phyloP scores from a whole-genome alignment of 306 rosid species.

The Fragaria vesca region DNA sequence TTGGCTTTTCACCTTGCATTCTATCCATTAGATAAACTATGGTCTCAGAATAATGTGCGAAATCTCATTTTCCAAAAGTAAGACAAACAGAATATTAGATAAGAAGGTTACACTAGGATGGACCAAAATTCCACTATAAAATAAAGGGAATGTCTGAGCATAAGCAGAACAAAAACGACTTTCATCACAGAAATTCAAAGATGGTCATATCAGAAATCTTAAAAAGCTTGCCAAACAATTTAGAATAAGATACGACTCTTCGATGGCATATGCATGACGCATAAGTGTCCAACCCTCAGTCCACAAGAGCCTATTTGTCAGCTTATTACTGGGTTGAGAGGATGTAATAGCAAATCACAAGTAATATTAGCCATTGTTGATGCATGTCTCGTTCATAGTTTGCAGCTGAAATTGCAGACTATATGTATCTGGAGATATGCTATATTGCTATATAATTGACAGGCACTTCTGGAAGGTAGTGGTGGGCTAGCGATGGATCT shows the following conservation, averaged over 20 bases:
- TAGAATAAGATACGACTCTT: not conserved
- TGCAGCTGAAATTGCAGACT: slow-evolving; percentile 2
- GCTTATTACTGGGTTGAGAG: slow-evolving; percentile 1
- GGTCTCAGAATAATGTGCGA: not conserved
- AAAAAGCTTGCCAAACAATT: not conserved
- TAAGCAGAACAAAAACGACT: too few relatives aligned
- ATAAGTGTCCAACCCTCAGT: not conserved
- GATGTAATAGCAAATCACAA: not conserved
- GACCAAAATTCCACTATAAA: slow-evolving; percentile 44
- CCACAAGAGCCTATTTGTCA: slow-evolving; percentile 17
- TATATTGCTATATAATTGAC: slow-evolving; percentile 18
- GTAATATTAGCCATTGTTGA: not conserved
- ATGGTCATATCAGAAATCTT: not conserved
- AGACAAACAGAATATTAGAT: not conserved
- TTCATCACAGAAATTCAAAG: not conserved
- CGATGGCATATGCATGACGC: not conserved
- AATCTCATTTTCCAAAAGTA: not conserved
- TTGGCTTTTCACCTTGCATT: not conserved
- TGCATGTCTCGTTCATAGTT: slow-evolving; percentile 11
- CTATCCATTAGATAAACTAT: not conserved
- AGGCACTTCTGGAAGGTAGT: slow-evolving; percentile 34
- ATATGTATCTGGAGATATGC: slow-evolving; percentile 11
- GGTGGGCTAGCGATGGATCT: slow-evolving; percentile 34
- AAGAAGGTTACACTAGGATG: slow-evolving; percentile 16
- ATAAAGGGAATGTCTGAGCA: not conserved